Evolutionary conservation across 2,329 filamentous ascomycete genomes (phyloP), one percentile per base, ranked within the genome.

Genomic region (Hypoxylon sp.): DNA sequence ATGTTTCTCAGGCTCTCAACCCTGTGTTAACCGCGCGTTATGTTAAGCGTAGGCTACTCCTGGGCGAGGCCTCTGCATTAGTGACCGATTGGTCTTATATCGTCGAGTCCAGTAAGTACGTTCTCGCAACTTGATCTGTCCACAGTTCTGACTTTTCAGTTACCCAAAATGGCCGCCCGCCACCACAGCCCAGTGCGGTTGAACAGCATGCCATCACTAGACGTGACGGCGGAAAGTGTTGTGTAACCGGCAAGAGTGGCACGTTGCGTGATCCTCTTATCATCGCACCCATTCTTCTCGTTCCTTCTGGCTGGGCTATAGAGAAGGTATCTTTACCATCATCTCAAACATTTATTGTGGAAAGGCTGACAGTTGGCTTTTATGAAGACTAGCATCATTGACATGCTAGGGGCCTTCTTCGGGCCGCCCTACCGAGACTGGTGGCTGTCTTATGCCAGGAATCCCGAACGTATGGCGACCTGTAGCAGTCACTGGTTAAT

Each of bases 341-440:
- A 44, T 22, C 41, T 32, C 37, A 13, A 58, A 67, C 20, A 32
- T 2, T 11, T 1, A 57, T 26, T 6, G 26, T 54, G 15, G 34
- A 28, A 37, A 56, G 46, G 30, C 58, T 49, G 11, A 58, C 37
- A 44, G 10, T 46, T 15, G 46, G 10, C 34, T 34, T 41, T 52
- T 4, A 47, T n/a, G n/a, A 51, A 71, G 65, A 24, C 58, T 1
- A 46, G 44, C 5, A 63, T 70, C 7, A 39, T 47, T 10, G 65
- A 69, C 3, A 71, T 73, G 68, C 68, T 74, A 7, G 63, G 67
- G 17, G 74, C 70, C n/a, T 77, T 76, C 64, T 75, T 77, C 48
- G 63, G 67, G 1, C 66, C 55, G 4, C 59, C 62, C 1, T 75
- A 77, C 53, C 65, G 68, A 7, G 72, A 76, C 58, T 77, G 74